Conservation (phyloP, 306 rosid species). For the Hippophae tibetana region DNA sequence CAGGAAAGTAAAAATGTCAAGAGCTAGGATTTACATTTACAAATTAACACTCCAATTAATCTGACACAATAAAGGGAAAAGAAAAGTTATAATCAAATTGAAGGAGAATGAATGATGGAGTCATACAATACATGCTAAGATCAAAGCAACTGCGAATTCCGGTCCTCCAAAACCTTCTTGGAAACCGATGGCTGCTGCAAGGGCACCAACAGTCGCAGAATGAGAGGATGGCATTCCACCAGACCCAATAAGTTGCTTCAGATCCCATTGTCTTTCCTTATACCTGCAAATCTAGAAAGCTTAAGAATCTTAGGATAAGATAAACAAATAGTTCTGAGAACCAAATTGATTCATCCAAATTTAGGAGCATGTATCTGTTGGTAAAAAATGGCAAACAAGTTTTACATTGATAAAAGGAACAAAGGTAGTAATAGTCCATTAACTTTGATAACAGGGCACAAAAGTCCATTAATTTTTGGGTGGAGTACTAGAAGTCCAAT, state of each 20-base stretch:
- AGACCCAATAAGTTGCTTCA: conserved; percentile 72
- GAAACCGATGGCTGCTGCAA: conserved; percentile 72
- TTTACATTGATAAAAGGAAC: no score
- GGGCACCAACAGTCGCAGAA: conserved; percentile 91
- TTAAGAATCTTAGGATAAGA: conserved; percentile 27
- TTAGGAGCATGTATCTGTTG: neutral
- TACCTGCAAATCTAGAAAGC: conserved; percentile 53
- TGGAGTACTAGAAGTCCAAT: no score
- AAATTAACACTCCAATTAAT: no score
- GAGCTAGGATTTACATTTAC: no score
- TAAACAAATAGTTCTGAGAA: neutral
- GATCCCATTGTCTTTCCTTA: conserved; percentile 87
- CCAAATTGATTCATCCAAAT: neutral
- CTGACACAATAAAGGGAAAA: no score
- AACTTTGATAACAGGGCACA: no score
- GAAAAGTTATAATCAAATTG: neutral
- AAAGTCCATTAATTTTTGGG: no score
- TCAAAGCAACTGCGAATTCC: conserved; percentile 60
- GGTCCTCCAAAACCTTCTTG: conserved; percentile 92
- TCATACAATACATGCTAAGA: conserved; percentile 78
- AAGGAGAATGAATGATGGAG: conserved; percentile 12
- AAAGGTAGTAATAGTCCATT: no score
- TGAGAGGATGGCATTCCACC: conserved; percentile 99
- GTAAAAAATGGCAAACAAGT: no score
- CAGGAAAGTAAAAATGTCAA: no score